Evolutionary conservation across 345 rosid species (phyloP).

Genomic region (Syzygium grande): DNA sequence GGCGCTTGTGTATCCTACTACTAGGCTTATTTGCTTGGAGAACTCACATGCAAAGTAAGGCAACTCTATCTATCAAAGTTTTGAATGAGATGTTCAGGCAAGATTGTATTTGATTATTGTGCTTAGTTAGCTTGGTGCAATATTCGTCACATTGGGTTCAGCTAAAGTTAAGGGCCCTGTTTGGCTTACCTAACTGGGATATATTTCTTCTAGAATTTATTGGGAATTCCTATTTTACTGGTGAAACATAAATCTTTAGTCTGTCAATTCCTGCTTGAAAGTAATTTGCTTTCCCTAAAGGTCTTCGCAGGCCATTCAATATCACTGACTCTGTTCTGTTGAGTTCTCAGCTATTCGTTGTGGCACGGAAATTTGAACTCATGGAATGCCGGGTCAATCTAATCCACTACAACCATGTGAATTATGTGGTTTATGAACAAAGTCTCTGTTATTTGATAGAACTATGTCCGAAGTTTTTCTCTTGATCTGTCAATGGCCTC

Average conservation of each 20-base stretch:
- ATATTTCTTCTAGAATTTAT: not conserved
- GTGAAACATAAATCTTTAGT: not conserved
- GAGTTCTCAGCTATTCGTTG: not conserved
- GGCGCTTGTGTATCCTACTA: slow-evolving; percentile 68
- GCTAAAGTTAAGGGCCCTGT: not conserved
- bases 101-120: not conserved
- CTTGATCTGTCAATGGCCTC: not conserved
- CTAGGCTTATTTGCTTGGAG: slow-evolving; percentile 90
- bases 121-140: not conserved
- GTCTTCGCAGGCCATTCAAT: not conserved
- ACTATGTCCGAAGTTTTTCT: not conserved
- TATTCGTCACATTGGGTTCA: not conserved
- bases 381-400: not conserved
- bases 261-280: not conserved
- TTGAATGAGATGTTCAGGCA: not conserved
- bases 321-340: not conserved
- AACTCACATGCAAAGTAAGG: slow-evolving; percentile 88
- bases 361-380: not conserved
- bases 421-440: not conserved
- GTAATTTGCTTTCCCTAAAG: not conserved
- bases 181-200: not conserved
- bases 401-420: not conserved
- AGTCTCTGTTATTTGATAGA: not conserved
- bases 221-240: not conserved
- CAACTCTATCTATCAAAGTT: not conserved